Conservation (phyloP, 108 stramenopile species). For the Parmales sp. region DNA sequence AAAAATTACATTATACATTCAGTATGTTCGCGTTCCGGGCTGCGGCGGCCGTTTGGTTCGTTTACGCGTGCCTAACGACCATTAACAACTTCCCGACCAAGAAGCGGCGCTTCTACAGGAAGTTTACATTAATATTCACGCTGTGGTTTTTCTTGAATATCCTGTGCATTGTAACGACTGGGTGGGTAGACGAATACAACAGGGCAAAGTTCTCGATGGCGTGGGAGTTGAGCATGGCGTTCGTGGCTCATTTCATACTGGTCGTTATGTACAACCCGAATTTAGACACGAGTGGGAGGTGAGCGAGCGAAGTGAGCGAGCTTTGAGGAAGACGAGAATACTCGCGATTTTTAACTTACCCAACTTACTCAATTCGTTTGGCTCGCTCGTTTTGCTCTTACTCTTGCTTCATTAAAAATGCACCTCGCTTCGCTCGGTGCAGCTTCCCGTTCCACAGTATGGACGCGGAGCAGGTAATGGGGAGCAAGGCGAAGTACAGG, state of each 20-base stretch:
- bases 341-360: too few species aligned
- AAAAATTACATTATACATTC: too few species aligned
- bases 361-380: too few species aligned
- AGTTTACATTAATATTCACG: background rate
- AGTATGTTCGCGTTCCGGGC: background rate
- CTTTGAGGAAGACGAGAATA: too few species aligned
- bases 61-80: background rate
- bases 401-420: too few species aligned
- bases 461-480: background rate
- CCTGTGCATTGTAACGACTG: background rate
- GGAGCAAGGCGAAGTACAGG: background rate
- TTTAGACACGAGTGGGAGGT: background rate
- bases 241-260: background rate
- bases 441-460: constrained; percentile 12
- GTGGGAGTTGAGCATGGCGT: background rate
- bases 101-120: constrained; percentile 1
- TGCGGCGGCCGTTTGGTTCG: background rate
- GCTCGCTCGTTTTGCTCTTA: too few species aligned
- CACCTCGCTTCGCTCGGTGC: too few species aligned
- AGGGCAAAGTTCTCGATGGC: background rate
- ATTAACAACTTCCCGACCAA: background rate
- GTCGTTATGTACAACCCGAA: background rate
- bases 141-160: background rate
- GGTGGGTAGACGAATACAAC: background rate
- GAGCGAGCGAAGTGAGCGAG: too few species aligned